Evolutionary conservation across 192 early-diverging fungal genomes (phyloP).

Genomic region (Mortierella claussenii): DNA sequence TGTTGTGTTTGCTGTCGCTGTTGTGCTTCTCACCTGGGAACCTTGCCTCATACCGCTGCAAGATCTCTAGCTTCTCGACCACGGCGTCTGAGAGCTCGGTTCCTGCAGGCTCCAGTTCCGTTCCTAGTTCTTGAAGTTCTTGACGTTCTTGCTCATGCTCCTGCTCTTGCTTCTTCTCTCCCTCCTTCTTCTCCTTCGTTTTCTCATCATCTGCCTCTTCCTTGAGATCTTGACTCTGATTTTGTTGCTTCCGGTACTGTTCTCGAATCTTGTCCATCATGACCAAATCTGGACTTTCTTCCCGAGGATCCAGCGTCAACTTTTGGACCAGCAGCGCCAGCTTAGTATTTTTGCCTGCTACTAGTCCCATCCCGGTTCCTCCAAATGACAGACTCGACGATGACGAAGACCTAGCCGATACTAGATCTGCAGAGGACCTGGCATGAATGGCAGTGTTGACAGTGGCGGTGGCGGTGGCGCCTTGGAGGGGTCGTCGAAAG

Average conservation of each 20-base stretch:
- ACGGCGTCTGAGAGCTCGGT: conserved; percentile 36
- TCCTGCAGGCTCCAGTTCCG: conserved; percentile 31
- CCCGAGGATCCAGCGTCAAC: conserved; percentile 31
- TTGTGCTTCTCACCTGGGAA: conserved; percentile 53
- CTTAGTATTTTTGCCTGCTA: not conserved
- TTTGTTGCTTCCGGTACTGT: too few relatives aligned
- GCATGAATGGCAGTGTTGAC: too few relatives aligned
- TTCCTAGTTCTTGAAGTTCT: not conserved
- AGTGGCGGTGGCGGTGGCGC: too few relatives aligned
- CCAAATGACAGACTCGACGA: not conserved
- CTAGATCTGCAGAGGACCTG: conserved; percentile 13
- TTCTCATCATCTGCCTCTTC: too few relatives aligned
- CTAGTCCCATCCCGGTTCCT: not conserved
- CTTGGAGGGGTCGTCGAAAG: conserved; percentile 31
- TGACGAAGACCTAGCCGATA: not conserved
- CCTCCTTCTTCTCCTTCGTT: too few relatives aligned
- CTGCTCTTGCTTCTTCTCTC: too few relatives aligned
- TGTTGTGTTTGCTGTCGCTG: not conserved
- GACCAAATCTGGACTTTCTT: conserved; percentile 18
- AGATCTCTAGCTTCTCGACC: conserved; percentile 44
- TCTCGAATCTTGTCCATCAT: conserved; percentile 19
- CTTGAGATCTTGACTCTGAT: too few relatives aligned
- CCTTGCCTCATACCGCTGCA: conserved; percentile 51
- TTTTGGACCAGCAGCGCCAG: conserved; percentile 25
- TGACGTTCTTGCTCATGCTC: not conserved